phyloP scores from a whole-genome alignment of 139 green algal species.

The Chlamydomonas sp. region DNA sequence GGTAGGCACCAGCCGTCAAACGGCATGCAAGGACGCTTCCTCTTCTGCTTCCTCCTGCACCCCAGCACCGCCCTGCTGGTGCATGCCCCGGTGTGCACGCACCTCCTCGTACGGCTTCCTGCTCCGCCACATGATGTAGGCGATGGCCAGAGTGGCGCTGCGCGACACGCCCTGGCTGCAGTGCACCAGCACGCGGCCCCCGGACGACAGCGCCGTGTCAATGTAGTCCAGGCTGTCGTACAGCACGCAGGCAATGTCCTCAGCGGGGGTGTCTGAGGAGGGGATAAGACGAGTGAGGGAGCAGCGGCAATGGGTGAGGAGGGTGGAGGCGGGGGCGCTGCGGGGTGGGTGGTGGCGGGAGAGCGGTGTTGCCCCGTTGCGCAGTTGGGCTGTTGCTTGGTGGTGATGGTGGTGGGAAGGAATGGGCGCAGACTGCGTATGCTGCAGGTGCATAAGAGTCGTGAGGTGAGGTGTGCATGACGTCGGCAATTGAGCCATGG shows the following conservation, averaged over 20 bases:
- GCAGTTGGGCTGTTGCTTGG: too few species aligned
- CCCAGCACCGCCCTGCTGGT: not conserved
- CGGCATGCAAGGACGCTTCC: too few species aligned
- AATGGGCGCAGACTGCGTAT: too few species aligned
- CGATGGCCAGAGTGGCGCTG: constrained; percentile 88
- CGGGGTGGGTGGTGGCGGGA: too few species aligned
- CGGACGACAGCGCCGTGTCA: constrained; percentile 62
- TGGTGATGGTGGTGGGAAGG: too few species aligned
- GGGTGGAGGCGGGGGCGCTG: not conserved
- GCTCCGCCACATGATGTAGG: constrained; percentile 94
- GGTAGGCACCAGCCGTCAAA: too few species aligned
- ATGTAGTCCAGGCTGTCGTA: constrained; percentile 98
- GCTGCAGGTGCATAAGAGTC: too few species aligned
- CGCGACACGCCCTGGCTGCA: constrained; percentile 88
- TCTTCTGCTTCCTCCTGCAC: not conserved
- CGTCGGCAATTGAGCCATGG: too few species aligned
- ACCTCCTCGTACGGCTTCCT: constrained; percentile 84
- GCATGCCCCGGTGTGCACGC: not conserved
- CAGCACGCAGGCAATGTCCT: constrained; percentile 93
- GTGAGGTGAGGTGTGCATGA: too few species aligned
- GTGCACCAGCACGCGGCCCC: constrained; percentile 80
- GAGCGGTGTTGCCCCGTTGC: too few species aligned
- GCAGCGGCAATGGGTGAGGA: not conserved
- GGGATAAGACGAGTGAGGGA: not conserved
- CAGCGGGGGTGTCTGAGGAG: constrained; percentile 79